Percentiles rank a stretch among this genome's conserved stretches.
phyloP scores from a whole-genome alignment of 495 filamentous ascomycete genomes.

The Neurospora hispaniola region DNA sequence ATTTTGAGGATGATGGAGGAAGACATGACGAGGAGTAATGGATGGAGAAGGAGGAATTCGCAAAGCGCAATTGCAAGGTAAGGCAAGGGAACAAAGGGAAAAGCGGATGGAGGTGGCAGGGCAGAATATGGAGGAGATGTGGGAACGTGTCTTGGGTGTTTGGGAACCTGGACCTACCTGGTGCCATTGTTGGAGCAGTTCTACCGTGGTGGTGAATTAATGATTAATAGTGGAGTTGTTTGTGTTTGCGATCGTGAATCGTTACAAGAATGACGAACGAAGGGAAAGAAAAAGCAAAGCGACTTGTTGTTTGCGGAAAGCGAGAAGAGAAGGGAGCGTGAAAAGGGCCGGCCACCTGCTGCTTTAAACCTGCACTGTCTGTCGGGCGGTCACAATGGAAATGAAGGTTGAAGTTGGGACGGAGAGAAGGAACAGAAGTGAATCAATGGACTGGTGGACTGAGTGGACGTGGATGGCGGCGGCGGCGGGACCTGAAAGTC shows the following conservation, averaged over 20 bases:
- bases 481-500: not conserved
- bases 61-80: not conserved
- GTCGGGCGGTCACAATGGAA: not conserved
- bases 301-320: not conserved
- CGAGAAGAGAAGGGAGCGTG: not conserved
- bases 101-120: not conserved
- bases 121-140: not conserved
- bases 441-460: not conserved
- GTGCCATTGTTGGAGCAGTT: conserved; percentile 12
- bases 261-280: not conserved
- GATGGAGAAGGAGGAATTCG: not conserved
- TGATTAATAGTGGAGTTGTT: not conserved
- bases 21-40: not conserved
- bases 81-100: not conserved
- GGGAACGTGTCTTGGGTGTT: not conserved
- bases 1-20: not conserved
- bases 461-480: not conserved
- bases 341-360: not conserved
- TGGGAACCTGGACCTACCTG: conserved; percentile 14
- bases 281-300: not conserved
- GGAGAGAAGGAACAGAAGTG: not conserved
- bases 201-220: not conserved
- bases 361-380: not conserved
- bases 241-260: not conserved
- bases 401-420: not conserved